These are phyloP conservation scores for Gaeumannomyces tritici DNA, from an alignment of 2,329 filamentous ascomycete species.

Conservation along the genomic window DNA sequence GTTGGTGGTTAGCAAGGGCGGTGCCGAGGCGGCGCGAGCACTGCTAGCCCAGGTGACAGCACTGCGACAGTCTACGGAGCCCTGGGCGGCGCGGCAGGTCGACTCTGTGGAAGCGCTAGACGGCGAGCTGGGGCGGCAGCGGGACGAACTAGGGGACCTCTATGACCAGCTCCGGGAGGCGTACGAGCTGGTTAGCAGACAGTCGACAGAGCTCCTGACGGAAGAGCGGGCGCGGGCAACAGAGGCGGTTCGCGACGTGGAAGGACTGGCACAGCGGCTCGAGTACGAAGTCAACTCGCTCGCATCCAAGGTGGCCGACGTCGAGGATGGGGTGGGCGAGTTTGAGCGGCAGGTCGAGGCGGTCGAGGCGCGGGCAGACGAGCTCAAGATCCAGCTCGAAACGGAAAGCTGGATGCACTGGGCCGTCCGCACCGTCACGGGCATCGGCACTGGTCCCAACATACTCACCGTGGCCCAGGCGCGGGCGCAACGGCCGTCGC, in stretches of 20 bases:
- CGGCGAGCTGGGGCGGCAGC: slow-evolving; percentile 49
- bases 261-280: slow-evolving; percentile 71
- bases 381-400: slow-evolving; percentile 53
- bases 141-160: slow-evolving; percentile 54
- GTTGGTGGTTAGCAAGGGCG: slow-evolving; percentile 12
- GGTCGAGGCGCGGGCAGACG: slow-evolving; percentile 54
- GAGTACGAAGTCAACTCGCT: slow-evolving; percentile 85
- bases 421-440: slow-evolving; percentile 51
- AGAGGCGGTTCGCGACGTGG: slow-evolving; percentile 68
- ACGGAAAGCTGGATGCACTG: slow-evolving; percentile 56
- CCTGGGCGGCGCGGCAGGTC: slow-evolving; percentile 54
- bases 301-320: slow-evolving; percentile 72
- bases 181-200: slow-evolving; percentile 57
- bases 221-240: slow-evolving; percentile 60
- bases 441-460: slow-evolving; percentile 50
- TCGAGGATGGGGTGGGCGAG: slow-evolving; percentile 71
- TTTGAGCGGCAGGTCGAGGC: slow-evolving; percentile 72
- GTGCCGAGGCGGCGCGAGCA: slow-evolving; percentile 43
- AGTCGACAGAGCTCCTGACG: slow-evolving; percentile 57
- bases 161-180: slow-evolving; percentile 63
- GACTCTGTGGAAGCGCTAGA: slow-evolving; percentile 49
- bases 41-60: slow-evolving; percentile 43
- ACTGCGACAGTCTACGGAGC: slow-evolving; percentile 42
- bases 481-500: background rate
- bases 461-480: slow-evolving; percentile 20